Conservation (phyloP, 2,329 filamentous ascomycete species). For the Podosphaera leucotricha region DNA sequence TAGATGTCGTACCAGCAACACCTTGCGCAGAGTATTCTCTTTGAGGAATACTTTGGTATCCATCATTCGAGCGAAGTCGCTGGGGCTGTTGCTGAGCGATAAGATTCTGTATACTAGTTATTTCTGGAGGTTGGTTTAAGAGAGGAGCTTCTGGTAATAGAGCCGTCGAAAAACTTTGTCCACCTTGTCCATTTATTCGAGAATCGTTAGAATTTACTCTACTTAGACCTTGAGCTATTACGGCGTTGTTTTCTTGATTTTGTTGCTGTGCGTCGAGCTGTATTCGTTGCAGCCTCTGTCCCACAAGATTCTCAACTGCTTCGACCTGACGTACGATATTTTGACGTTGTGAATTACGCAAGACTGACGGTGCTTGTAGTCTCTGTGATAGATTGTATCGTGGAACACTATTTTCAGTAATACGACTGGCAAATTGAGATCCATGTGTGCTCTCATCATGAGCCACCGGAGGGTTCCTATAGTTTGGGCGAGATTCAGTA, state of each 20-base stretch:
- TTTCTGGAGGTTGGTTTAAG: conserved; percentile 1
- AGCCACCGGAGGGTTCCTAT: not conserved
- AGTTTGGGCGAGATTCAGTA: conserved; percentile 1
- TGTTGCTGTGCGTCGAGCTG: conserved; percentile 23
- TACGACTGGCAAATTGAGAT: not conserved
- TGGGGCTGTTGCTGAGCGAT: conserved; percentile 12
- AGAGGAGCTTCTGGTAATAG: not conserved
- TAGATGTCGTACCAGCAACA: conserved; percentile 9
- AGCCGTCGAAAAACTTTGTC: not conserved
- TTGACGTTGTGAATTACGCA: conserved; percentile 12
- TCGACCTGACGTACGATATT: conserved; percentile 7
- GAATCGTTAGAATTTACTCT: not conserved
- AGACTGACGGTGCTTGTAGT: conserved; percentile 9
- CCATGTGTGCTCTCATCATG: not conserved
- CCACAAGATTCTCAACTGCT: conserved; percentile 9
- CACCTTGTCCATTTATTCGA: conserved; percentile 1
- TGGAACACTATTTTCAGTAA: conserved; percentile 2
- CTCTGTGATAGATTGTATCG: conserved; percentile 3
- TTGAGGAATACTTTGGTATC: conserved; percentile 7
- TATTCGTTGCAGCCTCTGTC: conserved; percentile 23
- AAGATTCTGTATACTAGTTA: conserved; percentile 7
- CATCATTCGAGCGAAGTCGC: conserved; percentile 7
- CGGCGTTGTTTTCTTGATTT: conserved; percentile 16
- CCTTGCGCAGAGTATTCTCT: conserved; percentile 5
- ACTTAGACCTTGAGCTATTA: conserved; percentile 2